Conservation (phyloP, 306 rosid species). For the Clitoria ternatea region DNA sequence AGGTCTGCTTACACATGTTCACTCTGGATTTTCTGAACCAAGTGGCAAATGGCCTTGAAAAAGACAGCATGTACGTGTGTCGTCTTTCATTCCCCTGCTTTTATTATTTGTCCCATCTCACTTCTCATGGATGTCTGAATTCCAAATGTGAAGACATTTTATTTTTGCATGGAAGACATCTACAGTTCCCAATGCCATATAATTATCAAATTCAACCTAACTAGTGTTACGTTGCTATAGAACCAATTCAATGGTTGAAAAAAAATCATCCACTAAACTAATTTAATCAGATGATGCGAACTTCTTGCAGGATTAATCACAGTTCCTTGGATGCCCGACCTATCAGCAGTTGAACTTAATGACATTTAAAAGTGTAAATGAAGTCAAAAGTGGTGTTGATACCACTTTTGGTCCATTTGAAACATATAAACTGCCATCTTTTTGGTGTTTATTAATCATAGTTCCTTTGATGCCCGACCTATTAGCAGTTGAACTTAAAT, state of each 20-base stretch:
- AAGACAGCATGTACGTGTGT: conserved; percentile 81
- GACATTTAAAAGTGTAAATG: not conserved
- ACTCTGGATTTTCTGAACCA: conserved; percentile 92
- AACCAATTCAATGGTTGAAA: conserved; percentile 3
- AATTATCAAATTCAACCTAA: not conserved
- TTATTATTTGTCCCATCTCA: conserved; percentile 4
- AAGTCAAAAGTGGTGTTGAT: not conserved
- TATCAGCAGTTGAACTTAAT: not conserved
- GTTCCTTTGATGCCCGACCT: conserved; percentile 4
- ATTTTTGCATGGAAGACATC: not conserved
- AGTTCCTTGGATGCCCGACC: conserved; percentile 2
- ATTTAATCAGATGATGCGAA: conserved; percentile 7
- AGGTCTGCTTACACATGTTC: conserved; percentile 99
- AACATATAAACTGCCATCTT: not conserved
- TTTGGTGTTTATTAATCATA: not conserved
- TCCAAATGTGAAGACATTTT: conserved; percentile 2
- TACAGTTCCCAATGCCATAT: conserved; percentile 16
- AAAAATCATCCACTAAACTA: not conserved
- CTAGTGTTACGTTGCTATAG: not conserved
- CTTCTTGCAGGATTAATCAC: not conserved
- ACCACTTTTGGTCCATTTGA: not conserved
- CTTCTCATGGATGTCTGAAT: conserved; percentile 10
- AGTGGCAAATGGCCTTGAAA: conserved; percentile 97
- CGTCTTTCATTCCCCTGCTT: conserved; percentile 15
- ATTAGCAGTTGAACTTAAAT: not conserved